Evolutionary conservation across 2,329 filamentous ascomycete species (phyloP), one percentile per base, ranked within the genome.

Genomic region (Ascochyta clinopodiicola): DNA sequence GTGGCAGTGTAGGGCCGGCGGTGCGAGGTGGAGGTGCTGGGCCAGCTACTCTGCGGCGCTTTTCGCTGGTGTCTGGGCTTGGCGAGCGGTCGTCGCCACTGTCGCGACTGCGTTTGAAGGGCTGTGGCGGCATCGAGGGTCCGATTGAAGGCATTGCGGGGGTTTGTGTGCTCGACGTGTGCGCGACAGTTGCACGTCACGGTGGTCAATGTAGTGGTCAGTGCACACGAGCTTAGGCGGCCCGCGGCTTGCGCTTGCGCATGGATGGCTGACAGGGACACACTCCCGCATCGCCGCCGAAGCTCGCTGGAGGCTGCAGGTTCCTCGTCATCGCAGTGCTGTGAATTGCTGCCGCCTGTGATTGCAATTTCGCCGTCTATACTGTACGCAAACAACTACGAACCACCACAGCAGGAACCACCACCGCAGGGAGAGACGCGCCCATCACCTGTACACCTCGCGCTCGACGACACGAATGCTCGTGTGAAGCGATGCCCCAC

Each of bases 111-210:
- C 77, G 69, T 73, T 84, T 80, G 10, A 81, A 64, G 37, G 89
- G 81, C 59, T 90, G 86, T 4, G 88, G 82, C 12, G 90, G 89
- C 22, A 92, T 75, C 57, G 87, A 81, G 13, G 90, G 89, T 5
- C 89, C 89, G 68, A 91, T 87, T 31, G 87, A 29, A 34, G 52
- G 79, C 88, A 91, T 91, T 19, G 17, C 76, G 68, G 63, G 62
- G 58, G 46, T 37, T 75, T 27, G 24, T 29, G 40, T 44, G 35
- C 34, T 15, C 10, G 21, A 38, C 13, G 35, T 27, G 44, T 25
- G 51, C 12, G 19, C 10, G 21, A 31, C n/a, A 24, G 22, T 24
- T 24, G 6, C 22, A 6, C 22, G 13, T 24, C 12, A 6, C 27
- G 5, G 3, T 25, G 38, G 38, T 15, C 38, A n/a, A 15, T 25